Conservation (phyloP, 192 early-diverging fungal genomes). For the Coemansia sp. region DNA sequence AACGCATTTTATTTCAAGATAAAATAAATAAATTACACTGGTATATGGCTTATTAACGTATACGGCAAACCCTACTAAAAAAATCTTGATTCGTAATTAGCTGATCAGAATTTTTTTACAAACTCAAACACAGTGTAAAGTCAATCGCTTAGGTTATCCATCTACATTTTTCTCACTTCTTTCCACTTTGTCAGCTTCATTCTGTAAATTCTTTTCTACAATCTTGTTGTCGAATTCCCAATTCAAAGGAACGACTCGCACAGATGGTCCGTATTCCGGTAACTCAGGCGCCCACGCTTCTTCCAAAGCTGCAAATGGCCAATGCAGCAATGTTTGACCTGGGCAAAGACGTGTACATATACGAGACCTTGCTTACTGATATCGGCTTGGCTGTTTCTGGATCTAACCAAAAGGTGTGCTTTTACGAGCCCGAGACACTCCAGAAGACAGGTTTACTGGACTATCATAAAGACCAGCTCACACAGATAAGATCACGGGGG, state of each 20-base stretch:
- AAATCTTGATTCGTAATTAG: too few species aligned
- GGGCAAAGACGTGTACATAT: conserved; percentile 37
- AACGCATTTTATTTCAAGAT: too few species aligned
- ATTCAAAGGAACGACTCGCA: not conserved
- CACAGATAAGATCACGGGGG: conserved; percentile 58
- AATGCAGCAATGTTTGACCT: conserved; percentile 11
- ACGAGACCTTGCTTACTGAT: conserved; percentile 30
- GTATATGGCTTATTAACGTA: too few species aligned
- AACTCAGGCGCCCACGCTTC: conserved; percentile 28
- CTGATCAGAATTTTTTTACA: not conserved
- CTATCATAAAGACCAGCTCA: conserved; percentile 64
- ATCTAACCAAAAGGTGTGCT: conserved; percentile 65
- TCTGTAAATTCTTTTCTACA: not conserved
- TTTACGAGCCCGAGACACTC: conserved; percentile 61
- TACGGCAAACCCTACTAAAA: too few species aligned
- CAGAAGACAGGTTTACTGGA: conserved; percentile 47
- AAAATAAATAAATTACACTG: too few species aligned
- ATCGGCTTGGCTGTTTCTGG: conserved; percentile 48
- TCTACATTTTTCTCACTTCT: not conserved
- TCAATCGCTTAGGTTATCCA: not conserved
- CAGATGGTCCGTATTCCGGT: conserved; percentile 42
- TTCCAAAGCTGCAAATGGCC: conserved; percentile 27
- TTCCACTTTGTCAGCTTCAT: not conserved
- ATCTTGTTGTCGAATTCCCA: not conserved
- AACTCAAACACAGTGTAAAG: not conserved